Conservation (phyloP, 495 filamentous ascomycete species). For the Podospora anserina region DNA sequence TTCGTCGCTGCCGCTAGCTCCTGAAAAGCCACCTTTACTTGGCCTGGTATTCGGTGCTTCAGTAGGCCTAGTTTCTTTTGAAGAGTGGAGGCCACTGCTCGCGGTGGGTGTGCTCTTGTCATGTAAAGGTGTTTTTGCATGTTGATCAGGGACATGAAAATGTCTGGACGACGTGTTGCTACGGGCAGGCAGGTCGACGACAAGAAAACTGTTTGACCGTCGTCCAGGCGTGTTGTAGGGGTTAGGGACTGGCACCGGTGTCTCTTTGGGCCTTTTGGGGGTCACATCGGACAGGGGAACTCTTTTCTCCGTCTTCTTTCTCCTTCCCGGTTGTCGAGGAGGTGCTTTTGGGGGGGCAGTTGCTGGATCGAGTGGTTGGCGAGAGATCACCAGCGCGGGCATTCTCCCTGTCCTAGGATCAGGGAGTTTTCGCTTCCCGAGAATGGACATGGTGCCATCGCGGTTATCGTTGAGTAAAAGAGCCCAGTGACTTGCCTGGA, state of each 20-base stretch:
- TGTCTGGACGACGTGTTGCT: background rate
- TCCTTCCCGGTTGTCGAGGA: constrained; percentile 5
- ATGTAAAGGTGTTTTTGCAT: background rate
- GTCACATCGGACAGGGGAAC: background rate
- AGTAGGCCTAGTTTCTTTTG: background rate
- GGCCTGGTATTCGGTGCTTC: too few relatives aligned
- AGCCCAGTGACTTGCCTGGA: constrained; percentile 17
- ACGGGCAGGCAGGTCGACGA: background rate
- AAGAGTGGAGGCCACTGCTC: background rate
- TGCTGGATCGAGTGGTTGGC: constrained; percentile 9
- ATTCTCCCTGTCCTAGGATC: constrained; percentile 7
- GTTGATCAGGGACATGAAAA: background rate
- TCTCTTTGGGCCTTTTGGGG: background rate
- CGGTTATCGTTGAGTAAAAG: constrained; percentile 25
- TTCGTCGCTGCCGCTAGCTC: background rate
- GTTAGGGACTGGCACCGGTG: background rate
- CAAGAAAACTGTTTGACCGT: background rate
- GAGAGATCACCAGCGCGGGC: constrained; percentile 21
- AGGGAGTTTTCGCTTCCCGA: constrained; percentile 14
- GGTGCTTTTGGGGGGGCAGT: constrained; percentile 14
- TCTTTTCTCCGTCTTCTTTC: background rate
- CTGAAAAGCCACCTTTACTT: background rate
- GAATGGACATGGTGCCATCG: constrained; percentile 18
- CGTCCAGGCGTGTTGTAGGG: background rate
- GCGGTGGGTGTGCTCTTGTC: too few relatives aligned